Percentiles rank a stretch among this genome's conserved stretches.
Evolutionary conservation across 2,329 filamentous ascomycete species (phyloP).

Genomic region (Diaporthe citrichinensis): DNA sequence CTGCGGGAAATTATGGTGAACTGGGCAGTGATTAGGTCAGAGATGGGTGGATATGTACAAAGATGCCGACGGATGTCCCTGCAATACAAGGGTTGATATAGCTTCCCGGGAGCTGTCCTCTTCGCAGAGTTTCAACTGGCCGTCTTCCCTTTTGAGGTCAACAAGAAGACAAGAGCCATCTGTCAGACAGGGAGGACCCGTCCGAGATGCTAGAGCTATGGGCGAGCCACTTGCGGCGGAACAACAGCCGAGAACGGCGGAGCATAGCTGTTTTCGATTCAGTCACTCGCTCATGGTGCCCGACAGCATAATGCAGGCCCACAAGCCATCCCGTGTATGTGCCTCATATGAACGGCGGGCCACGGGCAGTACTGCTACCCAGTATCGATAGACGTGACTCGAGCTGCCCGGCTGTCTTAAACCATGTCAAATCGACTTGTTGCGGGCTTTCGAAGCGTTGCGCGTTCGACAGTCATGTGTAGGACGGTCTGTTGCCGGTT

Average conservation of each 20-base stretch:
- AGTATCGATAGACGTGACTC: neutral
- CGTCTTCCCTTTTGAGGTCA: conserved; percentile 31
- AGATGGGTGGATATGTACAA: conserved; percentile 17
- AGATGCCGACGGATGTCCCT: conserved; percentile 33
- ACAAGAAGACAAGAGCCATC: neutral
- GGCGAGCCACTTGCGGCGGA: conserved; percentile 21
- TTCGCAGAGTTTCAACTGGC: conserved; percentile 16
- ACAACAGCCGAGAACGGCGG: conserved; percentile 19
- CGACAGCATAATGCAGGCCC: conserved; percentile 2
- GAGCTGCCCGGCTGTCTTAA: neutral
- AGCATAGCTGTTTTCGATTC: conserved; percentile 8
- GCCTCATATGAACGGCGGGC: neutral
- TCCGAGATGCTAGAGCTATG: neutral
- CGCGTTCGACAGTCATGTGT: neutral
- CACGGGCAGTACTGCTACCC: neutral
- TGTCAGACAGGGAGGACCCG: conserved; percentile 1
- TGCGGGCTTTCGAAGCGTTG: neutral
- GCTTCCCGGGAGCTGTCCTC: conserved; percentile 14
- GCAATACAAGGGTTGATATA: conserved; percentile 18
- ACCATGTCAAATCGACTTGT: neutral
- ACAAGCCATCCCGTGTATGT: conserved; percentile 14
- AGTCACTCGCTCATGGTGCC: conserved; percentile 15
- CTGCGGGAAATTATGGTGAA: neutral
- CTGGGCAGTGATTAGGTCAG: neutral
- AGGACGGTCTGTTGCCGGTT: neutral